Conservation (phyloP, 306 rosid genomes). For the Cotoneaster glaucophyllus region DNA sequence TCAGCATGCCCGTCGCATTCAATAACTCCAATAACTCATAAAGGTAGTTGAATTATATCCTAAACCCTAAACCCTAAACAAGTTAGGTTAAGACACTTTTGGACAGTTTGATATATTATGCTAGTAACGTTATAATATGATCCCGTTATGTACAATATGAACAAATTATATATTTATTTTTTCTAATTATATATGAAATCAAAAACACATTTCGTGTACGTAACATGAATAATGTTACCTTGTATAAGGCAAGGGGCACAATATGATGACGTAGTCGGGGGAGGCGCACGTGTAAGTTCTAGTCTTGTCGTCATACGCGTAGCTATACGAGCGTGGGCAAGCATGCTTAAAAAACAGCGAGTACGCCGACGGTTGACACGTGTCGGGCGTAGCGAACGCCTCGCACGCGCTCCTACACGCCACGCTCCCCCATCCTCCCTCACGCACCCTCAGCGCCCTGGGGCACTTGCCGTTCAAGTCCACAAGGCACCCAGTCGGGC, state of each 20-base stretch:
- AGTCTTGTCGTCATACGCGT: conserved; percentile 91
- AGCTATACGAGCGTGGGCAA: conserved; percentile 97
- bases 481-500: conserved; percentile 79
- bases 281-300: conserved; percentile 85
- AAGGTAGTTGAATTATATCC: too few relatives aligned
- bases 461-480: conserved; percentile 79
- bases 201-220: not conserved
- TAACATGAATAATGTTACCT: conserved; percentile 32
- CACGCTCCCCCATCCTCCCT: conserved; percentile 28
- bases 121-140: not conserved
- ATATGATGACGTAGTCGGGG: conserved; percentile 66
- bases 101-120: not conserved
- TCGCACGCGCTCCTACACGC: conserved; percentile 98
- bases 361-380: conserved; percentile 56
- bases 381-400: conserved; percentile 83
- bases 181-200: not conserved
- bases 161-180: too few relatives aligned
- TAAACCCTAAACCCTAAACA: not conserved
- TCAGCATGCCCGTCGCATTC: not conserved
- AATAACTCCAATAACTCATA: not conserved
- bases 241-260: conserved; percentile 81
- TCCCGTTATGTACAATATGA: not conserved
- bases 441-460: conserved; percentile 41
- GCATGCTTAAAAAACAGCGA: conserved; percentile 62
- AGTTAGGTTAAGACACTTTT: accelerated